Base-by-base conservation (phyloP, 1,139 yeast species). In the Groenewaldozyma auringiensis region DNA sequence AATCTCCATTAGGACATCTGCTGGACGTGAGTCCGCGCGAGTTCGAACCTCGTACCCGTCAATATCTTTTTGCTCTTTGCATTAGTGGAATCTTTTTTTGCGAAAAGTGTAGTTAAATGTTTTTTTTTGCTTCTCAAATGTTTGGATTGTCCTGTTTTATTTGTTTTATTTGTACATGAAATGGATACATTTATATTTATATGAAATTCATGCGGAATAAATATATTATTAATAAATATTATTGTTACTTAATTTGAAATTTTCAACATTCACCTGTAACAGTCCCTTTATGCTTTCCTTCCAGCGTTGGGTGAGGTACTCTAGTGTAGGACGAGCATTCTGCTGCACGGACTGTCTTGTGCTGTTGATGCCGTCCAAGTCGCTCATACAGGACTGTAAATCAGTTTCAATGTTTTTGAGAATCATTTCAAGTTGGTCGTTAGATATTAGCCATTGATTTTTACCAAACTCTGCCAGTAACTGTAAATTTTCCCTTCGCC, bases 371-470 rank as follows among this genome's bases (percentile, higher is more conserved):
- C 29, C 25, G n/a, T 60, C 61, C 13, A 58, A 41, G 8, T 41
- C 45, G 16, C 46, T 46, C 35, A 57, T 53, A 29, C 50, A 51
- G 4, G 37, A 44, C 42, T 53, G 47, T 8, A 60, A 45, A 34
- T 50, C 52, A 8, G 29, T 36, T 39, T 62, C 63, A 8, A 61
- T 37, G 13, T 31, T 45, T 39, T 46, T 47, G 18, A 61, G 50
- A 21, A 51, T 45, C 33, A 52, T 56, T 41, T 60, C 65, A 18
- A 61, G 45, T 31, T 48, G 49, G 46, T 62, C 66, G 45, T 63
- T 63, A 2, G 58, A 60, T 2, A 60, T 55, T 11, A 63, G 55
- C 67, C 67, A 63, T 44, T 61, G 65, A 47, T 63, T 62, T 45
- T 58, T 55, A 27, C 67, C 67, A 40, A 53, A 55, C 39, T 58